phyloP scores from a whole-genome alignment of 192 early-diverging fungal genomes.

The Coemansia sp. region DNA sequence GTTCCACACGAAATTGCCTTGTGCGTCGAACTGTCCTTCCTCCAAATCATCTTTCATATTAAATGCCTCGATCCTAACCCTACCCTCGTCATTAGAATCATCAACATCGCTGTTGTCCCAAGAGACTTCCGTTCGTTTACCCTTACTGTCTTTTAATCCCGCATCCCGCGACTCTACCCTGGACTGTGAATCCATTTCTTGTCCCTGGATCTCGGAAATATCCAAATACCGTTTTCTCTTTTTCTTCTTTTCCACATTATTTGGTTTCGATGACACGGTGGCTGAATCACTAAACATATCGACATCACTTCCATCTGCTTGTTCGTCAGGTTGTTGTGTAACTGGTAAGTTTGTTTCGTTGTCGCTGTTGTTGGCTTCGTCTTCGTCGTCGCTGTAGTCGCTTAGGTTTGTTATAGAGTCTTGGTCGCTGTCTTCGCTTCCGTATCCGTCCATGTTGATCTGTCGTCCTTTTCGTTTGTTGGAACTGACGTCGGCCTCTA shows the following conservation, averaged over 20 bases:
- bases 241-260: constrained; percentile 2
- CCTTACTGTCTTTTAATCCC: not conserved
- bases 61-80: constrained; percentile 61
- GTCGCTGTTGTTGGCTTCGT: constrained; percentile 13
- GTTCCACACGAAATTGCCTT: constrained; percentile 71
- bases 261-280: constrained; percentile 2
- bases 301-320: not conserved
- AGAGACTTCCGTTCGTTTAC: not conserved
- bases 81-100: constrained; percentile 7
- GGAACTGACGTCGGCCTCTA: constrained; percentile 38
- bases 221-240: constrained; percentile 52
- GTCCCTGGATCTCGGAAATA: constrained; percentile 60
- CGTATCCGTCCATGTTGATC: constrained; percentile 34
- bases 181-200: constrained; percentile 50
- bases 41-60: constrained; percentile 76
- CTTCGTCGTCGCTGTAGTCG: constrained; percentile 36
- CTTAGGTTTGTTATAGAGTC: constrained; percentile 35
- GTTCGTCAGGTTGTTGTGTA: too few relatives aligned
- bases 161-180: constrained; percentile 11
- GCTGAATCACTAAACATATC: constrained; percentile 63
- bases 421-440: constrained; percentile 39
- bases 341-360: too few relatives aligned
- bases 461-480: constrained; percentile 12
- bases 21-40: constrained; percentile 65
- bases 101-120: not conserved